Evolutionary conservation across 176 grass and related monocot genomes (phyloP).

Genomic region (Musa itinerans): DNA sequence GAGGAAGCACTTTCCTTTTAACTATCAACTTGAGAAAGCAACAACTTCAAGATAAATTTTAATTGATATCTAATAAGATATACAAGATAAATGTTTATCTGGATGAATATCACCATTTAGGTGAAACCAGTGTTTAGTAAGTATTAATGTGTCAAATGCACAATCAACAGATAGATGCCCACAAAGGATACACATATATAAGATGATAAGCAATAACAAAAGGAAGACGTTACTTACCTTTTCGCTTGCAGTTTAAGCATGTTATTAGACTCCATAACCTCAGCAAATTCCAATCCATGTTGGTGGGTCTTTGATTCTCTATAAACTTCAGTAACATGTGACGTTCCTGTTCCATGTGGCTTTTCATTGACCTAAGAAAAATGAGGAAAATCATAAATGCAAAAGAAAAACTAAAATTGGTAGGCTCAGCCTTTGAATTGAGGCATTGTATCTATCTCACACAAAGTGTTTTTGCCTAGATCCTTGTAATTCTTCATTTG

Average conservation of each 20-base stretch:
- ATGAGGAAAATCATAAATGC: not conserved
- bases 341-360: constrained; percentile 24
- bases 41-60: not conserved
- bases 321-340: constrained; percentile 32
- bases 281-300: constrained; percentile 43
- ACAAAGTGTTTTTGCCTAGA: not conserved
- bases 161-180: not conserved
- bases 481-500: not conserved
- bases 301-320: constrained; percentile 37
- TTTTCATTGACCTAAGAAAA: constrained; percentile 11
- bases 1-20: not conserved
- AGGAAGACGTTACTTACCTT: constrained; percentile 42
- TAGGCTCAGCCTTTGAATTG: not conserved
- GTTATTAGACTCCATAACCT: constrained; percentile 42
- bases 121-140: not conserved
- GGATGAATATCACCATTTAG: not conserved
- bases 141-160: not conserved
- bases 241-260: constrained; percentile 36
- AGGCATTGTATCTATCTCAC: not conserved
- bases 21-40: not conserved
- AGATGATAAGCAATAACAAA: not conserved
- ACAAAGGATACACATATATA: not conserved
- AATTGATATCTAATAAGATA: not conserved
- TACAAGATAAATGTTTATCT: not conserved
- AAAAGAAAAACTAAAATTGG: not conserved